Conservation (phyloP, 1,284 basidiomycete species). For the Boletellus sp. region DNA sequence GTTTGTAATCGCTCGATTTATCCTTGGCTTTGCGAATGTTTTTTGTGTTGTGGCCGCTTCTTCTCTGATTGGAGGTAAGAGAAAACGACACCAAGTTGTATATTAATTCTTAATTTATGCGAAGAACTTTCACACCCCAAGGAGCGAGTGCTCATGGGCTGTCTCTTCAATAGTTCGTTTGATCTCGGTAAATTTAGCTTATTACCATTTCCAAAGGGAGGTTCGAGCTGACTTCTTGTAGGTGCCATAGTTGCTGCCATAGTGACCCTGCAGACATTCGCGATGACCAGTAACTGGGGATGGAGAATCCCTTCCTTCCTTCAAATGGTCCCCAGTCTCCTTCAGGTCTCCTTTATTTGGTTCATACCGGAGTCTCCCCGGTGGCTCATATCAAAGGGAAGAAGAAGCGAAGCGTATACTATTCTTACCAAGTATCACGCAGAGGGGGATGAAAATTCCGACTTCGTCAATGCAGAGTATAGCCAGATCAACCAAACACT, state of each 20-base stretch:
- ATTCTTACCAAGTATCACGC: constrained; percentile 2
- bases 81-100: too few species aligned
- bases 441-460: constrained; percentile 2
- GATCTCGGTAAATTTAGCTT: constrained; percentile 7
- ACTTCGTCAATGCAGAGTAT: constrained; percentile 3
- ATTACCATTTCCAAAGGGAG: background rate
- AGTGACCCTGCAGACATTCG: constrained; percentile 47
- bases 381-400: constrained; percentile 3
- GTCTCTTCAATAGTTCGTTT: constrained; percentile 9
- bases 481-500: constrained; percentile 28
- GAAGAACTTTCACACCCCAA: constrained; percentile 20
- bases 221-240: background rate
- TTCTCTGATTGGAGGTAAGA: constrained; percentile 9
- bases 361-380: constrained; percentile 5
- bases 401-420: background rate
- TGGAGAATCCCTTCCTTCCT: constrained; percentile 13
- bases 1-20: constrained; percentile 7
- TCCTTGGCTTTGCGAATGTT: constrained; percentile 5
- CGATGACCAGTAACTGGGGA: constrained; percentile 46
- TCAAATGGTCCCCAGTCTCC: constrained; percentile 1
- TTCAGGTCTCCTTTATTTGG: constrained; percentile 3
- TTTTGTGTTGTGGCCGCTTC: constrained; percentile 10
- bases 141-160: constrained; percentile 15
- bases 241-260: constrained; percentile 16
- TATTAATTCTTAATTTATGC: background rate